phyloP scores from a whole-genome alignment of 2,329 filamentous ascomycete species.

The Paramyrothecium sp. region DNA sequence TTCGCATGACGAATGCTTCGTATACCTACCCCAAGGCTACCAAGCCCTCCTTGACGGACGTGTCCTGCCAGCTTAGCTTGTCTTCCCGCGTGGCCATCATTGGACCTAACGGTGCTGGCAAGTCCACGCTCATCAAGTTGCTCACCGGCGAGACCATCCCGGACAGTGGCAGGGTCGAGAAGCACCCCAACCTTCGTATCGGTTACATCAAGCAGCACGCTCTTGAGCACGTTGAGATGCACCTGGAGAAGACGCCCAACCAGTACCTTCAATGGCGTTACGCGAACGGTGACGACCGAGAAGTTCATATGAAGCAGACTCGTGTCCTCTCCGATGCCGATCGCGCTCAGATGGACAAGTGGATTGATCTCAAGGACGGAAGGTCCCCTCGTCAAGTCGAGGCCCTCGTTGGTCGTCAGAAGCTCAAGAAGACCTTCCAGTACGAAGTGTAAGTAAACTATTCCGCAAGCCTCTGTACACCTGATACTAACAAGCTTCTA shows the following conservation, averaged over 20 bases:
- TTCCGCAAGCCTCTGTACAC: neutral
- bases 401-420: constrained; percentile 89
- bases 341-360: constrained; percentile 86
- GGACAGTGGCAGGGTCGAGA: constrained; percentile 83
- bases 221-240: constrained; percentile 98
- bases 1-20: constrained; percentile 88
- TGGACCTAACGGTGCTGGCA: constrained; percentile 95
- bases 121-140: constrained; percentile 97
- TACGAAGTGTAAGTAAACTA: constrained; percentile 76
- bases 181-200: constrained; percentile 97
- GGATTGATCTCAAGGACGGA: constrained; percentile 81
- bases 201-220: constrained; percentile 99
- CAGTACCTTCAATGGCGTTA: constrained; percentile 99
- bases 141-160: constrained; percentile 90
- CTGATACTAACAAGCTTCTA: constrained; percentile 32
- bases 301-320: constrained; percentile 97
- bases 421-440: constrained; percentile 99
- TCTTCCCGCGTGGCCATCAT: constrained; percentile 96
- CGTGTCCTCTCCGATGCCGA: constrained; percentile 85
- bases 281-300: constrained; percentile 92
- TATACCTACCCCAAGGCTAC: constrained; percentile 89
- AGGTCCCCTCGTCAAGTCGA: constrained; percentile 77
- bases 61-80: constrained; percentile 82
- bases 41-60: constrained; percentile 85
- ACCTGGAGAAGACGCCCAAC: constrained; percentile 97